phyloP scores from a whole-genome alignment of 2,329 filamentous ascomycete species.

The Chalaropsis ovoidea region DNA sequence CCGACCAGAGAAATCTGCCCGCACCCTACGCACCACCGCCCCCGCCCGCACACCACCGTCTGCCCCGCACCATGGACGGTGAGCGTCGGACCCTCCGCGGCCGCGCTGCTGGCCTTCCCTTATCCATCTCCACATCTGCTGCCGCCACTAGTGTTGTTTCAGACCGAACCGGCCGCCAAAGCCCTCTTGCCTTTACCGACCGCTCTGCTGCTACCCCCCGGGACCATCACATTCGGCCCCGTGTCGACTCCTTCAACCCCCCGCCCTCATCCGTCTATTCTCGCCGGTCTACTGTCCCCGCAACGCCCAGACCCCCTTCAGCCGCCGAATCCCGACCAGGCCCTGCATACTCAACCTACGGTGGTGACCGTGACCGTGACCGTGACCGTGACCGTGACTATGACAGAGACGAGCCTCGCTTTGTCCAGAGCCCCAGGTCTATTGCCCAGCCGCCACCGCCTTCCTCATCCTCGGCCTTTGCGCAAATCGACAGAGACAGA shows the following conservation, averaged over 20 bases:
- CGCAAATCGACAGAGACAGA: conserved; percentile 10
- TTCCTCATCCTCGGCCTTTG: conserved; percentile 11
- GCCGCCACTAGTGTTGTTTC: neutral
- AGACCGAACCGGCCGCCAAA: conserved; percentile 14
- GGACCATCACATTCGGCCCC: conserved; percentile 14
- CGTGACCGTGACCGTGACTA: too few species aligned
- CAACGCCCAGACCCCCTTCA: conserved; percentile 2
- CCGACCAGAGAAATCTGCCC: neutral
- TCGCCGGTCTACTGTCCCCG: conserved; percentile 1
- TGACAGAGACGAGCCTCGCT: conserved; percentile 5
- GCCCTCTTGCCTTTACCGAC: neutral
- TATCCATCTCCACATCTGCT: conserved; percentile 13
- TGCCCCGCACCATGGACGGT: conserved; percentile 18
- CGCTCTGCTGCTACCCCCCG: neutral
- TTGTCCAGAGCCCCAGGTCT: conserved; percentile 13
- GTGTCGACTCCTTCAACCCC: neutral
- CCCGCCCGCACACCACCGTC: too few species aligned
- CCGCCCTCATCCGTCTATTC: conserved; percentile 2
- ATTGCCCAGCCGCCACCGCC: neutral
- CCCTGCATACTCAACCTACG: conserved; percentile 15
- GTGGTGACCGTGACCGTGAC: conserved; percentile 5
- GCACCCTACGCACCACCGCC: too few species aligned
- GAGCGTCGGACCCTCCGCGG: conserved; percentile 23
- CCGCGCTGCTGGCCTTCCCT: conserved; percentile 14
- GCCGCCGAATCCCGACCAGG: neutral